Base-by-base conservation (phyloP, 805 yeast species). In the Priceomyces haplophilus region DNA sequence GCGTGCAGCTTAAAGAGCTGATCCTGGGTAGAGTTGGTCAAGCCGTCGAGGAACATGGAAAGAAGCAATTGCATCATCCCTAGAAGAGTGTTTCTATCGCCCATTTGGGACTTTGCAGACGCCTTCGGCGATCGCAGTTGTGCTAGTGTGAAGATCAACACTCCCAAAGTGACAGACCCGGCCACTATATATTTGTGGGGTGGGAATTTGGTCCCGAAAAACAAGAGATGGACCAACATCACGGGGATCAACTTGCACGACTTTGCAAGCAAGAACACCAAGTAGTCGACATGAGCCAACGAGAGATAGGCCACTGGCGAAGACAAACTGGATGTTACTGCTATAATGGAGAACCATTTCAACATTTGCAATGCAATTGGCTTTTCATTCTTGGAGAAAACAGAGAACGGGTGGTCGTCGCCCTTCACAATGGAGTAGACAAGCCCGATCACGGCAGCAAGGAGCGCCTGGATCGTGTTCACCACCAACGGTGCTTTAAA, bases 221-320 rank as follows among this genome's bases (percentile, higher is more conserved):
- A 53, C 12, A 80, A 51, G 44, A 83, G 66, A 55, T 89, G 97
- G 2, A 93, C 85, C 25, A 86, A 58, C 84, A 93, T 82, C n/a
- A 91, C 96, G 0, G 99, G 99, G 17, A 93, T 79, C 61, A 93
- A 73, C 56, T 93, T 93, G 61, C 98, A 91, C 42, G 96, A 84
- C 59, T 93, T 93, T 15, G 97, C 95, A 47, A 93, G 73, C 48
- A 91, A 75, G 53, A 79, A 84, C 0, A 95, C 85, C 55, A 93
- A 67, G 58, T 86, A 93, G 57, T 88, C 96, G 24, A 93, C 91
- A 59, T 91, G 88, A 38, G 77, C 73, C 46, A 91, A 66, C 15
- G 96, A 80, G 33, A 82, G 76, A 47, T 88, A 82, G 1, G 95
- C 93, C 35, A 93, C 64, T 4, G 97, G 97, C 2, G 90, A 77